phyloP scores from a whole-genome alignment of 2,329 filamentous ascomycete genomes.

The Fusarium paranaense region DNA sequence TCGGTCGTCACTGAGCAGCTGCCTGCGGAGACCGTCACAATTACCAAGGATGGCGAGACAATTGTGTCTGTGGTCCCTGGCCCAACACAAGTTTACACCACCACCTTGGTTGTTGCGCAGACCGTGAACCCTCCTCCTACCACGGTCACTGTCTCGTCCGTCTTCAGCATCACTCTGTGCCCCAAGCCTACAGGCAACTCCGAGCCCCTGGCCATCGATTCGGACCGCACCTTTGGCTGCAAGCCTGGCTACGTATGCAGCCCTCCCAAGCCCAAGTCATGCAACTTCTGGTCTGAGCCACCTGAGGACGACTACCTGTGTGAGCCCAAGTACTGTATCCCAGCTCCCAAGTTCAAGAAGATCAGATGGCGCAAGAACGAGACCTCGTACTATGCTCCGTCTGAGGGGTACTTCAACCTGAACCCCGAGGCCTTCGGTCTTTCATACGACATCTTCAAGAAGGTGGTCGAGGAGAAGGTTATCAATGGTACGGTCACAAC shows the following conservation, averaged over 20 bases:
- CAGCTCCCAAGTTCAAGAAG: constrained; percentile 51
- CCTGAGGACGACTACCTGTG: constrained; percentile 62
- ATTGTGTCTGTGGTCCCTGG: constrained; percentile 45
- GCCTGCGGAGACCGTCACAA: constrained; percentile 46
- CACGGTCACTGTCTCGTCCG: constrained; percentile 44
- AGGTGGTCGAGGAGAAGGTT: constrained; percentile 52
- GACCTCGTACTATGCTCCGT: constrained; percentile 64
- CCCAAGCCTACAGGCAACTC: constrained; percentile 56
- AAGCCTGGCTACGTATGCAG: constrained; percentile 64
- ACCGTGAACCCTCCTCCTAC: constrained; percentile 46
- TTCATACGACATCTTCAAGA: constrained; percentile 70
- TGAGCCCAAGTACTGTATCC: constrained; percentile 57
- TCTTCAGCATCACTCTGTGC: constrained; percentile 54
- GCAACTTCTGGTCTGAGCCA: constrained; percentile 62
- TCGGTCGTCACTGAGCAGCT: constrained; percentile 48
- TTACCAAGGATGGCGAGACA: constrained; percentile 46
- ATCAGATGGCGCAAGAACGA: constrained; percentile 58
- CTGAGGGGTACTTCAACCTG: constrained; percentile 72
- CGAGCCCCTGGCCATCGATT: constrained; percentile 48
- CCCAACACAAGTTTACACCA: constrained; percentile 46
- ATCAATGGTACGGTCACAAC: constrained; percentile 55
- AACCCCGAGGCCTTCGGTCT: constrained; percentile 71
- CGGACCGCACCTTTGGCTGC: constrained; percentile 66
- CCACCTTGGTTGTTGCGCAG: constrained; percentile 43
- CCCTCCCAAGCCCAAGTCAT: constrained; percentile 60